phyloP scores from a whole-genome alignment of 1,284 basidiomycete genomes.

The Ganoderma leucocontextum region DNA sequence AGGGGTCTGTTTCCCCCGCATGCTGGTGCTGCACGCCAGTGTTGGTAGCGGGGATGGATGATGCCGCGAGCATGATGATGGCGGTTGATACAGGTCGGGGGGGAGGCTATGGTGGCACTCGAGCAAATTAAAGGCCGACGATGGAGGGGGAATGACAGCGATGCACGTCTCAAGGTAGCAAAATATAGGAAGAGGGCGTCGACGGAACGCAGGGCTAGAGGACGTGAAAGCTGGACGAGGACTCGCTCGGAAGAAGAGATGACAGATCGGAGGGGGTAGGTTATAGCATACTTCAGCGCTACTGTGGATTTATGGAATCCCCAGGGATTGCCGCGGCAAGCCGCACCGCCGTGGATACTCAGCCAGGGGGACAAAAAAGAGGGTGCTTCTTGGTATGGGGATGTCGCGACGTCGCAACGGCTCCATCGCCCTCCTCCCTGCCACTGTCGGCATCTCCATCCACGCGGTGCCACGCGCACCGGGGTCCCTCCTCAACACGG shows the following conservation, averaged over 20 bases:
- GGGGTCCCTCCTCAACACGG: constrained; percentile 17
- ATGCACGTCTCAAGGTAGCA: background rate
- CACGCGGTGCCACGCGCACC: constrained; percentile 24
- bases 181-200: background rate
- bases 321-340: constrained; percentile 19
- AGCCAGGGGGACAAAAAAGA: constrained; percentile 32
- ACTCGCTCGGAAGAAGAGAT: background rate
- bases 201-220: background rate
- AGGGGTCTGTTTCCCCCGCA: constrained; percentile 37
- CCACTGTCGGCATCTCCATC: constrained; percentile 22
- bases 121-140: background rate
- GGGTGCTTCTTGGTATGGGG: constrained; percentile 34
- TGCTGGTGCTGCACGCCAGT: constrained; percentile 19
- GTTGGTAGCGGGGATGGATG: constrained; percentile 13
- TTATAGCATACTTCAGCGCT: constrained; percentile 6
- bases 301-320: constrained; percentile 23
- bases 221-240: background rate
- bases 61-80: constrained; percentile 34
- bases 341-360: constrained; percentile 26
- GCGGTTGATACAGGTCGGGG: background rate
- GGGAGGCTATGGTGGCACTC: background rate
- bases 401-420: constrained; percentile 33
- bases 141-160: background rate
- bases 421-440: constrained; percentile 26
- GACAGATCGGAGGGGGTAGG: constrained; percentile 4